Base-by-base conservation (phyloP, 805 yeast species). In the Barnettozyma siamensis region DNA sequence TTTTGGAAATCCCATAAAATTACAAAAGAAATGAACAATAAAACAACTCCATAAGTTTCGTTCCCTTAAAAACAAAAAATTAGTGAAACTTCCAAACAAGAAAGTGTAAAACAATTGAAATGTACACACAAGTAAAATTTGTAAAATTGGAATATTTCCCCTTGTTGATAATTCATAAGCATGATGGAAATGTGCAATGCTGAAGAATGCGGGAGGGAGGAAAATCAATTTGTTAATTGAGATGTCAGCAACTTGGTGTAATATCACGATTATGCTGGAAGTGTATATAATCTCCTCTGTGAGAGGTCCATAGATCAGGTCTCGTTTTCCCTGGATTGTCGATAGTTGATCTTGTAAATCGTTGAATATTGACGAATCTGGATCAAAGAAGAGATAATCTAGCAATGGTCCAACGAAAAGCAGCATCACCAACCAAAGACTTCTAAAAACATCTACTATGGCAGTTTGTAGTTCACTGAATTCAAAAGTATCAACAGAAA, bases 161-260 rank as follows among this genome's bases (percentile, higher is more conserved):
- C 53, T 59, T 2, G 53, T 47, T 46, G 66, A 66, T 33, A 72
- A 48, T 41, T 75, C 80, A 47, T 66, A 66, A 3, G 76, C 88
- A 57, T 87, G 95, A 55, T 87, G 91, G 18, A 83, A 37, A 60
- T 87, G 96, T 1, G 94, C 93, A 20, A 82, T 51, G 1, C 89
- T 88, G 64, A 87, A 87, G 42, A 78, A 67, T 7, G 77, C 51
- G 1, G 95, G 93, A 1, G 85, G 71, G 23, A 61, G 54, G 15
- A 52, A 48, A 1, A 74, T 55, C 17, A 65, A 45, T 9, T 44
- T n/a, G 31, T 39, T 45, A 27, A 41, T 42, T 20, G 51, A 33
- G 24, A 48, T 35, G 19, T 31, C 33, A 7, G 47, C 37, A 2
- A 52, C 49, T 18, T 66, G 69, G 7, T 50, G 40, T 49, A 58